Evolutionary conservation across 257 asterid species (phyloP), one percentile per base, ranked within the genome.

Genomic region (Salvia rosmarinus): DNA sequence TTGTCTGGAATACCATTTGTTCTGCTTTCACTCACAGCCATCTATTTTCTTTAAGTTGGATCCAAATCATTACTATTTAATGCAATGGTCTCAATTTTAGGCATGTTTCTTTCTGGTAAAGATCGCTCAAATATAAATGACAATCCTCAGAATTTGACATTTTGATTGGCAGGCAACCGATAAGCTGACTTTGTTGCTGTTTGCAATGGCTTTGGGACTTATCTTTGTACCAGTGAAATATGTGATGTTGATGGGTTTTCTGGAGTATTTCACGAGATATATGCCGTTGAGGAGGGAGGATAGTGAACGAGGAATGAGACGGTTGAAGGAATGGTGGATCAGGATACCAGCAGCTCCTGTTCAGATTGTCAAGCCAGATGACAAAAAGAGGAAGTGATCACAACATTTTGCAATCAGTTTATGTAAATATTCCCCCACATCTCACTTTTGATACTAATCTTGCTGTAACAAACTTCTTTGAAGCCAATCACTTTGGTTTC

Each of bases 291-390:
- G 98, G 72, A 88, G 71, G 81, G 83, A 82, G 54, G 83, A 80
- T 51, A 87, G 77, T 1, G 85, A 85, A 30, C 79, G 91, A 71
- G 83, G 86, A 58, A 13, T 75, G 77, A 80, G 98, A 75, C 87
- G 96, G 47, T 63, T 79, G 20, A 89, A 85, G 75, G 96, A 92
- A 73, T 92, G 98, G 98, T 92, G 98, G 96, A 75, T 59, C 52
- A 82, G 95, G 79, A 86, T 92, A 63, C 98, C 96, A 2, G 98
- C 96, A 23, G 96, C 98, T 77, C 96, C 96, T 0, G 92, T 92
- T 55, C 84, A 82, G 71, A 87, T 91, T 67, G 64, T 83, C 4
- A 89, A 85, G 77, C 73, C 70, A 0, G 92, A 89, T 44, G 90
- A 88, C 81, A 92, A 86, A 74, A 88, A 89, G 86, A 82, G 85